Evolutionary conservation across 2,329 filamentous ascomycete genomes (phyloP).

Genomic region (Verticillium klebahnii): DNA sequence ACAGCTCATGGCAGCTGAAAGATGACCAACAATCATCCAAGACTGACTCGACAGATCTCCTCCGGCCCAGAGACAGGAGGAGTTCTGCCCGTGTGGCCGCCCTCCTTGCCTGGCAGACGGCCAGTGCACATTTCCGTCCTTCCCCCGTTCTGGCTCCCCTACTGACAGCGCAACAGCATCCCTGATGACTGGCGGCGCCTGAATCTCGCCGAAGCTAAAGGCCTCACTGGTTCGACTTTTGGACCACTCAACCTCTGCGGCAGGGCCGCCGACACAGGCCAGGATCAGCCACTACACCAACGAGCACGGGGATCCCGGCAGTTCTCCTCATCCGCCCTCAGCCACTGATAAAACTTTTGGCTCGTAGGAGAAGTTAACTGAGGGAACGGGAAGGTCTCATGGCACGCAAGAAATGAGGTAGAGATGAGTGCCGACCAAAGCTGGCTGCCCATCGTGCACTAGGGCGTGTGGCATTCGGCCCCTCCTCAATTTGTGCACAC

Average conservation of each 20-base stretch:
- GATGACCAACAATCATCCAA: not conserved
- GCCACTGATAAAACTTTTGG: not conserved
- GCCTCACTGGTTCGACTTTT: not conserved
- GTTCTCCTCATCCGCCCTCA: not conserved
- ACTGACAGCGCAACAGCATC: not conserved
- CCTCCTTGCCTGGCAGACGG: not conserved
- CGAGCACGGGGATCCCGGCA: not conserved
- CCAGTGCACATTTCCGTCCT: not conserved
- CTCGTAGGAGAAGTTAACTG: not conserved
- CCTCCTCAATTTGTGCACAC: not conserved
- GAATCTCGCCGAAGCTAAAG: not conserved
- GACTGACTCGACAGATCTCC: not conserved
- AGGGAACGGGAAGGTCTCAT: not conserved
- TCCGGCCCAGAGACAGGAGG: not conserved
- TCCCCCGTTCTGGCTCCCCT: not conserved
- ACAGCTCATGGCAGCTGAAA: not conserved
- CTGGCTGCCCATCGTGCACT: not conserved
- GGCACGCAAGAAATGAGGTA: not conserved
- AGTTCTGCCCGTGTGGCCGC: not conserved
- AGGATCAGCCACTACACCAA: not conserved
- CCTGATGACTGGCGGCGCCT: not conserved
- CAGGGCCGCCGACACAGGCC: not conserved
- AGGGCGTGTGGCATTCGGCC: not conserved
- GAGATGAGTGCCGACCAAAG: not conserved
- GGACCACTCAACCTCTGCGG: not conserved